phyloP scores from a whole-genome alignment of 2,329 filamentous ascomycete species.

The Colletotrichum sp. region DNA sequence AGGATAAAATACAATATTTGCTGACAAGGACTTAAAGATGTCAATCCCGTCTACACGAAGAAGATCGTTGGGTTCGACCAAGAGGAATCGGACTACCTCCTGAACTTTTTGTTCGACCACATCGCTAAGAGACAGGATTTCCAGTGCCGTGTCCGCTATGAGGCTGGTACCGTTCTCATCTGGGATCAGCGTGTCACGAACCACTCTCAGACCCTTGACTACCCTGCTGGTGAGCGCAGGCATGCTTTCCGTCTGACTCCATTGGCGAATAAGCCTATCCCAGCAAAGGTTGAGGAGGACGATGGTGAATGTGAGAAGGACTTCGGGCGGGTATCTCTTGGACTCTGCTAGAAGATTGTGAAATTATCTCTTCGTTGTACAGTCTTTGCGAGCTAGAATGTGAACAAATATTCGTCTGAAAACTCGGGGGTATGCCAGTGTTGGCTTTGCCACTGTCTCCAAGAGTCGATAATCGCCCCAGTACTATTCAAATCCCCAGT shows the following conservation, averaged over 20 bases:
- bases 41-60: slow-evolving; percentile 68
- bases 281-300: slow-evolving; percentile 22
- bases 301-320: slow-evolving; percentile 26
- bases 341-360: background rate
- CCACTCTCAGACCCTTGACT: slow-evolving; percentile 10
- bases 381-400: fast-evolving
- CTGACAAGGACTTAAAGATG: slow-evolving; percentile 51
- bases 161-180: slow-evolving; percentile 65
- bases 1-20: background rate
- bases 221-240: slow-evolving; percentile 1
- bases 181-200: slow-evolving; percentile 32
- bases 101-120: slow-evolving; percentile 73
- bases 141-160: slow-evolving; percentile 68
- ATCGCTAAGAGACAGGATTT: slow-evolving; percentile 69
- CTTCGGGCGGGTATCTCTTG: slow-evolving; percentile 16
- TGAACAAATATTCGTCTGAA: background rate
- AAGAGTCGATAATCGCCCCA: background rate
- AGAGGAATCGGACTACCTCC: slow-evolving; percentile 69
- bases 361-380: background rate
- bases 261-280: slow-evolving; percentile 16
- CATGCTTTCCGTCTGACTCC: slow-evolving; percentile 18
- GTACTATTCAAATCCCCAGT: background rate
- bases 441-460: background rate
- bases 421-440: background rate
- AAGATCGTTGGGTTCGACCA: slow-evolving; percentile 71